A percentile compares a stretch with the other conserved stretches of the same genome.
Conservation (phyloP, 257 asterid genomes). For the Thymus mandschuricus region DNA sequence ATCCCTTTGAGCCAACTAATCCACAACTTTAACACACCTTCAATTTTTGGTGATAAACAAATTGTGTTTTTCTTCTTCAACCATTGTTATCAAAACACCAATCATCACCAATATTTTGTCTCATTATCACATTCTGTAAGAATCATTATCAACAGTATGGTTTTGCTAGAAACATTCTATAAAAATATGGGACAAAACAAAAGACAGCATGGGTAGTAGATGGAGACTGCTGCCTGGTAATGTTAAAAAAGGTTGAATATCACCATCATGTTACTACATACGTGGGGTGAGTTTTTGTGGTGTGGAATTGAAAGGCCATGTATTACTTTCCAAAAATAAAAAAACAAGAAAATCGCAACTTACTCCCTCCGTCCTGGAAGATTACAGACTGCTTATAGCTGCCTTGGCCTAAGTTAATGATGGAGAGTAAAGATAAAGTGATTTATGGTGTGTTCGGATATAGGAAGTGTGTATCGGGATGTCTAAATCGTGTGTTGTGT, state of each 20-base stretch:
- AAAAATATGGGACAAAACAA: not conserved
- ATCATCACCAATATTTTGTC: not conserved
- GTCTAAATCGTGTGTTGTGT: too few relatives aligned
- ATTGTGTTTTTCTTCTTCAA: conserved; percentile 6
- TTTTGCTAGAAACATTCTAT: not conserved
- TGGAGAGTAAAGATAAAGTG: too few relatives aligned
- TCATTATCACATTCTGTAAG: not conserved
- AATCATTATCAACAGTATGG: not conserved
- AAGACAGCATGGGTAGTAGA: not conserved
- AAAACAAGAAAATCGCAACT: too few relatives aligned
- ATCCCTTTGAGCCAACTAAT: not conserved
- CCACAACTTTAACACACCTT: not conserved
- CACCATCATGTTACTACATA: not conserved
- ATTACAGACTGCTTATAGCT: too few relatives aligned
- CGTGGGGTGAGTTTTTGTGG: not conserved
- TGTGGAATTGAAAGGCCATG: not conserved
- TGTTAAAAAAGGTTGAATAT: not conserved
- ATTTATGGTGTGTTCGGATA: too few relatives aligned
- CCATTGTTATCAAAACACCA: not conserved
- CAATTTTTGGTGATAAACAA: not conserved
- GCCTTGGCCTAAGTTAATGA: too few relatives aligned
- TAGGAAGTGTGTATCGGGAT: too few relatives aligned
- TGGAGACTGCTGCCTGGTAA: not conserved
- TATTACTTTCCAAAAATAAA: too few relatives aligned
- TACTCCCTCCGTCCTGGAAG: too few relatives aligned